phyloP scores from a whole-genome alignment of 768 basidiomycete species.

The Mycena vulgaris region DNA sequence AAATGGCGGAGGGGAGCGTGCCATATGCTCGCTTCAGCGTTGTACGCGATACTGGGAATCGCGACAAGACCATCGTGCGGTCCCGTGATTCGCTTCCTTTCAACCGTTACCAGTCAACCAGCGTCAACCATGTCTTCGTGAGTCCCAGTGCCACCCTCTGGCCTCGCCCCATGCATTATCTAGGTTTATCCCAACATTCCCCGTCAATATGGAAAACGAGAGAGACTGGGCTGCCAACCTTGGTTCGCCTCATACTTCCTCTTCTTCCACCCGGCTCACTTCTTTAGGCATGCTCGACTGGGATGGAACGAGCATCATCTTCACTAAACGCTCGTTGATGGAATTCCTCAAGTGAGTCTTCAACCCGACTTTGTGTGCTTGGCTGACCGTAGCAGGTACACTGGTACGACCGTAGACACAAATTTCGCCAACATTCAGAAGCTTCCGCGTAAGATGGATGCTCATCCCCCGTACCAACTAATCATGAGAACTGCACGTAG shows the following conservation, averaged over 20 bases:
- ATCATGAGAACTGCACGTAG: conserved; percentile 51
- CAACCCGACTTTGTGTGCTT: not conserved
- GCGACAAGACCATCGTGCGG: not conserved
- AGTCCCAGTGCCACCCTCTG: not conserved
- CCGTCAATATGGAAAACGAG: conserved; percentile 75
- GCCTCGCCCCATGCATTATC: no score
- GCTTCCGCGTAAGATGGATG: conserved; percentile 71
- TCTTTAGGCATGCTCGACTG: conserved; percentile 82
- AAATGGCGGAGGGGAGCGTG: conserved; percentile 58
- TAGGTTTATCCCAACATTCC: conserved; percentile 64
- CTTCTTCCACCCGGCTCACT: conserved; percentile 6
- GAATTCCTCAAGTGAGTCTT: conserved; percentile 84
- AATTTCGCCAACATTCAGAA: conserved; percentile 83
- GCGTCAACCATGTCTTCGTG: conserved; percentile 32
- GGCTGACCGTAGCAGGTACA: conserved; percentile 35
- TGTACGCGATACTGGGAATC: not conserved
- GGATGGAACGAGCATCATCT: conserved; percentile 83
- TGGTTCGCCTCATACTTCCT: conserved; percentile 59
- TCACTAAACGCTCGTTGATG: conserved; percentile 82
- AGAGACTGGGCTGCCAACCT: conserved; percentile 80
- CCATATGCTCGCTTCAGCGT: conserved; percentile 24
- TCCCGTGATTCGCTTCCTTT: conserved; percentile 14
- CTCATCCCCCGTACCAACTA: not conserved
- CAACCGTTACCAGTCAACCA: not conserved
- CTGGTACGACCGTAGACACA: conserved; percentile 82